These are phyloP conservation scores for Durusdinium trenchii DNA, from an alignment of 73 alveolate genomes.

Conservation along the genomic window DNA sequence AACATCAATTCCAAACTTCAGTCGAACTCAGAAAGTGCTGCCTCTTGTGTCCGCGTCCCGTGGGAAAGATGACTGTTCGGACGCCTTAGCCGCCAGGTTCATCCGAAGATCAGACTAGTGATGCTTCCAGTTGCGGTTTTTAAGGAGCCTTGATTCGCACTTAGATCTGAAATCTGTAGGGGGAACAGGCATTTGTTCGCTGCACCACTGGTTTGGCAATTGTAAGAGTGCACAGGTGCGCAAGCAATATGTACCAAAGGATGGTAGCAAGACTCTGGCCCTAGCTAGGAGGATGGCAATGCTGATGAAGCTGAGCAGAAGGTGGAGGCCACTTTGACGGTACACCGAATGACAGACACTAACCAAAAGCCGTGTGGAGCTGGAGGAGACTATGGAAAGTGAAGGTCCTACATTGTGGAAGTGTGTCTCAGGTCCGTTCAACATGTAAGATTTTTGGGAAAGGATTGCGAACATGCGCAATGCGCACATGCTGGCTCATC, in stretches of 20 bases:
- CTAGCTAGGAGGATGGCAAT: conserved; percentile 9
- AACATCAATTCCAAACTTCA: neutral
- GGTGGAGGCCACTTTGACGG: too few species aligned
- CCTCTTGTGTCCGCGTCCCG: neutral
- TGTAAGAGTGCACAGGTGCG: too few species aligned
- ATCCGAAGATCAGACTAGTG: conserved; percentile 72
- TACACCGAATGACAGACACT: too few species aligned
- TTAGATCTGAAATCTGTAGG: too few species aligned
- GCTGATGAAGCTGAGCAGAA: conserved; percentile 50
- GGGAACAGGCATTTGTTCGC: neutral
- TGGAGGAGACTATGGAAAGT: neutral
- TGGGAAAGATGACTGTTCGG: too few species aligned
- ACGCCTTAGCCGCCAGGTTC: conserved; percentile 15
- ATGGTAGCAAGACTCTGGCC: neutral
- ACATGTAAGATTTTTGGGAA: too few species aligned
- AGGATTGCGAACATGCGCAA: too few species aligned
- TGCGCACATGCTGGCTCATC: too few species aligned
- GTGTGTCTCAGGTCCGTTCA: too few species aligned
- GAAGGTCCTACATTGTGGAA: neutral
- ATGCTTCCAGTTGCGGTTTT: conserved; percentile 74
- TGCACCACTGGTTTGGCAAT: too few species aligned
- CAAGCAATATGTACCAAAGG: too few species aligned
- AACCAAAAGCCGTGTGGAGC: neutral
- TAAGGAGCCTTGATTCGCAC: too few species aligned
- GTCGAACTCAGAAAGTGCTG: neutral